phyloP scores from a whole-genome alignment of 352 stramenopile genomes.

The Stephanocyclus meneghinianus region DNA sequence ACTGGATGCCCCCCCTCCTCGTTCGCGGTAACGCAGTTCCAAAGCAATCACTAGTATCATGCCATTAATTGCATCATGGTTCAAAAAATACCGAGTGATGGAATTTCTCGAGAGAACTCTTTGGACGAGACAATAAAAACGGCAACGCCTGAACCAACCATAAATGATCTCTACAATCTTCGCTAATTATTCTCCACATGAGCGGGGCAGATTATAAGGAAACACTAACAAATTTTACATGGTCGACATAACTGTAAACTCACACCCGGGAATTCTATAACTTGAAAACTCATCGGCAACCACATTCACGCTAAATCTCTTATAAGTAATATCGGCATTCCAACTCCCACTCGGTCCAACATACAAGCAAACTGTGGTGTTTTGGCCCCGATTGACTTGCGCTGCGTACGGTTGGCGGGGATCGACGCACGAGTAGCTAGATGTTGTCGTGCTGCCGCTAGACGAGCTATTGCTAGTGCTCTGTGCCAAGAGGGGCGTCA shows the following conservation, averaged over 20 bases:
- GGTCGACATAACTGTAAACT: constrained; percentile 3
- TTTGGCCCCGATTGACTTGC: constrained; percentile 20
- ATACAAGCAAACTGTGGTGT: constrained; percentile 41
- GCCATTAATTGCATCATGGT: no score
- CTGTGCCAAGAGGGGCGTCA: background rate
- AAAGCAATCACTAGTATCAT: no score
- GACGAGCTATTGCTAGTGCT: background rate
- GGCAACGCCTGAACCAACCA: no score
- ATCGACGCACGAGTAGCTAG: constrained; percentile 28
- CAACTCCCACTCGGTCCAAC: constrained; percentile 32
- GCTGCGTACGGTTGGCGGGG: constrained; percentile 22
- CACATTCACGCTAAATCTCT: constrained; percentile 46
- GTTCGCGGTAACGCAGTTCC: background rate
- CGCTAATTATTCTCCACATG: no score
- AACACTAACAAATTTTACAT: background rate
- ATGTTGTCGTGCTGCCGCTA: background rate
- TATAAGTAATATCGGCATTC: constrained; percentile 37
- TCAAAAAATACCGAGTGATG: no score
- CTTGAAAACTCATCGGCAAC: constrained; percentile 45
- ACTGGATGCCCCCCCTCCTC: no score
- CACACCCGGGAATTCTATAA: constrained; percentile 43
- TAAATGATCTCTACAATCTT: no score
- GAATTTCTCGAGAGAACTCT: no score
- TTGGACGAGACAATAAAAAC: no score
- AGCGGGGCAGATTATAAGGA: background rate